These are phyloP conservation scores for Heliamphora pulchella DNA, from an alignment of 179 eudicot species.

Conservation along the genomic window DNA sequence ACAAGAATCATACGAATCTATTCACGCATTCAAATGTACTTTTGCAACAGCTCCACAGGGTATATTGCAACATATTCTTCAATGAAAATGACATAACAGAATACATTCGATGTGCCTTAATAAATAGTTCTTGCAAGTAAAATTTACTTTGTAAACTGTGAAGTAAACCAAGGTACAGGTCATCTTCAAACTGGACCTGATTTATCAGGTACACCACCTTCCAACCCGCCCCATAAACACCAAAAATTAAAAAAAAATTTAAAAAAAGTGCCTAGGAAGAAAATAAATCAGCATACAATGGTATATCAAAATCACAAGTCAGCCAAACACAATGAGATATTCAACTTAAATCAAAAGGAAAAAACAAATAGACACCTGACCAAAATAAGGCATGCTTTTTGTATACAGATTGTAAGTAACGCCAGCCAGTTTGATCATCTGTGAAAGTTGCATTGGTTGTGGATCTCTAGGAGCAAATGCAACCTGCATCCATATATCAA, in stretches of 20 bases:
- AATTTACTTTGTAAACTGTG: too few relatives aligned
- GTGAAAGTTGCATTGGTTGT: constrained; percentile 20
- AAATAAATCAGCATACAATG: neutral
- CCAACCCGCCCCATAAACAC: neutral
- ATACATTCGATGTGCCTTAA: too few relatives aligned
- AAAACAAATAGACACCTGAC: constrained; percentile 37
- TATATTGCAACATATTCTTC: too few relatives aligned
- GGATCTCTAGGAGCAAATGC: constrained; percentile 32
- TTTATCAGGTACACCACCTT: too few relatives aligned
- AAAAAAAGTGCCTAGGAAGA: neutral
- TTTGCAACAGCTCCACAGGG: too few relatives aligned
- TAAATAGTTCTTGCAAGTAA: too few relatives aligned
- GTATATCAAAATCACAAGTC: neutral
- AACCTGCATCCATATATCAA: constrained; percentile 27
- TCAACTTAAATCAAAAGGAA: neutral
- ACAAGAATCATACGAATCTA: too few relatives aligned
- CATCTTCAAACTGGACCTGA: too few relatives aligned
- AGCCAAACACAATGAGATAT: neutral
- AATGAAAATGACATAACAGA: too few relatives aligned
- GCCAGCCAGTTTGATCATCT: constrained; percentile 37
- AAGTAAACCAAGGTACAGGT: too few relatives aligned
- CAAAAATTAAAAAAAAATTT: neutral
- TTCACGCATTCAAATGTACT: too few relatives aligned
- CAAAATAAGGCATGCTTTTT: constrained; percentile 35
- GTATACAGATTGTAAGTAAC: constrained; percentile 41